Evolutionary conservation across 164 flowering plant species (phyloP).

Genomic region (Vitis amurensis): DNA sequence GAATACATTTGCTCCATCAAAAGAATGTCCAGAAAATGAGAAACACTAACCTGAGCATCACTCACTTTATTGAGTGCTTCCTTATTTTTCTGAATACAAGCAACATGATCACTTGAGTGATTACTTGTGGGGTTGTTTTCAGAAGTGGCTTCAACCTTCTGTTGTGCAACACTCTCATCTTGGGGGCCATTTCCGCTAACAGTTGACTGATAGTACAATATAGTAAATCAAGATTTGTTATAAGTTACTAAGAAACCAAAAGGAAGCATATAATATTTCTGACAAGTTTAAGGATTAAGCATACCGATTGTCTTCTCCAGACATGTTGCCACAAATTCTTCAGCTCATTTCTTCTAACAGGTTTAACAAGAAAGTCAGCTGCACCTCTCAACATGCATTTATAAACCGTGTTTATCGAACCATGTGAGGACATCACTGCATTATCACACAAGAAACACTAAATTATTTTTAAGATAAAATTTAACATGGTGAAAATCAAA

Average conservation of each 20-base stretch:
- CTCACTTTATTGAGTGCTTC: constrained; percentile 67
- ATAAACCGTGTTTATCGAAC: constrained; percentile 72
- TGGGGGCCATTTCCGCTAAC: constrained; percentile 18
- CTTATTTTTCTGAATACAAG: constrained; percentile 33
- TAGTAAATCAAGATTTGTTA: not conserved
- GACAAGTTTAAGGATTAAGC: constrained; percentile 12
- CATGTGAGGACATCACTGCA: constrained; percentile 96
- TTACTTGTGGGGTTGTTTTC: constrained; percentile 58
- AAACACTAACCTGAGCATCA: constrained; percentile 75
- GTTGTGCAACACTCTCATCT: constrained; percentile 41
- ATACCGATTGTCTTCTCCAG: constrained; percentile 90
- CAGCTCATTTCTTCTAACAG: constrained; percentile 86
- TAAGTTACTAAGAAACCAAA: constrained; percentile 1
- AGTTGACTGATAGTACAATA: constrained; percentile 27
- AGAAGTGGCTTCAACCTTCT: constrained; percentile 43
- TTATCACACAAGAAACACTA: constrained; percentile 7
- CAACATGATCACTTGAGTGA: constrained; percentile 48
- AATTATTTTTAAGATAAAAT: not conserved
- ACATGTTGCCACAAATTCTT: constrained; percentile 98
- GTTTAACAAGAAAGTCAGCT: constrained; percentile 93
- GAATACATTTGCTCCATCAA: too few relatives aligned
- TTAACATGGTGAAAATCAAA: constrained; percentile 1
- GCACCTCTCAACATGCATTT: constrained; percentile 96
- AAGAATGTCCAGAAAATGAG: not conserved
- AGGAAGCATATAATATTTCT: not conserved